These are phyloP conservation scores for Leccinum broughii DNA, from an alignment of 768 basidiomycete species.

Conservation along the genomic window DNA sequence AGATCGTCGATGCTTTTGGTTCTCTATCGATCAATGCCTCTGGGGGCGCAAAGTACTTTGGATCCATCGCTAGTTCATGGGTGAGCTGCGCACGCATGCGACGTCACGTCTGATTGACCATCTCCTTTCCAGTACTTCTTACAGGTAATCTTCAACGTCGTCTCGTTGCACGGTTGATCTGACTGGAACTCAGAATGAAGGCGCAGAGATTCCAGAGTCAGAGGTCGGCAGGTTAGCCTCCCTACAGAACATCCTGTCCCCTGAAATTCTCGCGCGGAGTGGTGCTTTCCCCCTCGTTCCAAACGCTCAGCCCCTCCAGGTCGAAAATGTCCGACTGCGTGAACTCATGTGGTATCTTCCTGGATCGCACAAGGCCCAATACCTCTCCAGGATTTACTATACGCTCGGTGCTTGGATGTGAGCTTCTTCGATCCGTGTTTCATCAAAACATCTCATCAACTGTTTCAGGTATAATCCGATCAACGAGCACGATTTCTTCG, in stretches of 20 bases:
- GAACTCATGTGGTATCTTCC: conserved; percentile 73
- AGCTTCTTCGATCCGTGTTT: conserved; percentile 24
- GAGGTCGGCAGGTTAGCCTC: conserved; percentile 47
- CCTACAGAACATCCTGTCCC: conserved; percentile 56
- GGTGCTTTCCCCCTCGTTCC: conserved; percentile 64
- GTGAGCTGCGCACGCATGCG: conserved; percentile 34
- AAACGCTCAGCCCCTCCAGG: conserved; percentile 38
- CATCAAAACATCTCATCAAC: conserved; percentile 10
- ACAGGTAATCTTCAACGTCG: conserved; percentile 45
- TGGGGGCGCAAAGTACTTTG: conserved; percentile 75
- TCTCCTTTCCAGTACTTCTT: conserved; percentile 59
- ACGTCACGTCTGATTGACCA: conserved; percentile 2
- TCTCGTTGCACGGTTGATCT: conserved; percentile 7
- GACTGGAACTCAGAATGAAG: conserved; percentile 51
- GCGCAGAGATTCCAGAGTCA: conserved; percentile 51
- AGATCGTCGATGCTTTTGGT: conserved; percentile 79
- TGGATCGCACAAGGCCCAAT: conserved; percentile 55
- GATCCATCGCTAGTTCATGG: conserved; percentile 76
- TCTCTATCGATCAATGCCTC: conserved; percentile 72
- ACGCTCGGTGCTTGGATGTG: conserved; percentile 73
- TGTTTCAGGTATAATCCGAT: conserved; percentile 65
- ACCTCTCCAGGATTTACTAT: conserved; percentile 61
- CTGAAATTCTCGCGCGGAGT: conserved; percentile 63
- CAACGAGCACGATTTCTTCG: conserved; percentile 57
- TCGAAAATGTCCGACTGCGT: conserved; percentile 50